Conservation (phyloP, 495 filamentous ascomycete genomes). For the Talaromyces trachyspermus region DNA sequence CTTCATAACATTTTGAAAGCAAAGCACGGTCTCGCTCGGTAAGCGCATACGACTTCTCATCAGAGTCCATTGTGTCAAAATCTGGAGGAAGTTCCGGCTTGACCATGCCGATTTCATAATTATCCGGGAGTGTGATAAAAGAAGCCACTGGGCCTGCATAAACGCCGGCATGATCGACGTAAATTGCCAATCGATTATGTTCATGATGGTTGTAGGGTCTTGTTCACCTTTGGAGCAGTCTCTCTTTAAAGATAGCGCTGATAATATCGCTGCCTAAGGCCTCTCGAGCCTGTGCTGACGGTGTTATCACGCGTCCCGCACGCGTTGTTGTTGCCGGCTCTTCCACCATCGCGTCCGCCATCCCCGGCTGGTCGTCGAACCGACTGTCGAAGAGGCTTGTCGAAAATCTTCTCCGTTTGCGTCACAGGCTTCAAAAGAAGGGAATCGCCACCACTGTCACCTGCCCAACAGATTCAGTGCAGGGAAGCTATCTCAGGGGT, state of each 20-base stretch:
- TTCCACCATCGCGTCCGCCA: not conserved
- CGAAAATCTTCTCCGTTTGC: too few species aligned
- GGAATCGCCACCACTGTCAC: too few species aligned
- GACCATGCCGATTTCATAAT: conserved; percentile 14
- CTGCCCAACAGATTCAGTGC: too few species aligned
- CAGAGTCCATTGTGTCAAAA: conserved; percentile 17
- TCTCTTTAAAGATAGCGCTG: too few species aligned
- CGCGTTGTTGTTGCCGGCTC: not conserved
- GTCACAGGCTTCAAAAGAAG: too few species aligned
- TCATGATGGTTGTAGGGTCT: conserved; percentile 12
- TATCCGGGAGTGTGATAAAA: conserved; percentile 19
- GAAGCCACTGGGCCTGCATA: conserved; percentile 24
- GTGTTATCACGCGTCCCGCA: not conserved
- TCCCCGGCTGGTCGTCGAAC: too few species aligned
- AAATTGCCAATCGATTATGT: conserved; percentile 23
- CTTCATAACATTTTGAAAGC: conserved; percentile 23
- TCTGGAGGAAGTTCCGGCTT: conserved; percentile 20
- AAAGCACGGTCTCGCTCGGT: conserved; percentile 14
- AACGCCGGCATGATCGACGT: conserved; percentile 18
- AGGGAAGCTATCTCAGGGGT: too few species aligned
- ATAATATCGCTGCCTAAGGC: too few species aligned
- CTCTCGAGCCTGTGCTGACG: not conserved
- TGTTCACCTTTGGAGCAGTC: too few species aligned
- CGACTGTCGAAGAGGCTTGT: too few species aligned
- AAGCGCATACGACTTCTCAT: conserved; percentile 17